Evolutionary conservation across 1,139 yeast genomes (phyloP).

Genomic region (Blastobotrys buckinghamii): DNA sequence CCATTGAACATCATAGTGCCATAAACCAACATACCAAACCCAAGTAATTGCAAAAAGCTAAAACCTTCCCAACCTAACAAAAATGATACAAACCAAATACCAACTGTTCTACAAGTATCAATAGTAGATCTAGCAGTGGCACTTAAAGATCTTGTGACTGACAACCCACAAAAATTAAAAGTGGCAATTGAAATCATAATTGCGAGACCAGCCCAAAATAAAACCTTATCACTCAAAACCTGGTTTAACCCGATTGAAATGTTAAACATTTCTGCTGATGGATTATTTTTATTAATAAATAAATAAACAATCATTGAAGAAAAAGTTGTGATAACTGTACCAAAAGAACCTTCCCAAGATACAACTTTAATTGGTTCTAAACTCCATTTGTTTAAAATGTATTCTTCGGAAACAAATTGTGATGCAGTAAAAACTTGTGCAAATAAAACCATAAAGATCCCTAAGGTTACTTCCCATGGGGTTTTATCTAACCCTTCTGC

Average conservation of each 20-base stretch:
- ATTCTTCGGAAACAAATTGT: conserved; percentile 77
- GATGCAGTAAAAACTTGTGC: conserved; percentile 67
- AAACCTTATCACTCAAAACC: conserved; percentile 37
- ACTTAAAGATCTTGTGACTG: conserved; percentile 57
- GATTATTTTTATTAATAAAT: conserved; percentile 34
- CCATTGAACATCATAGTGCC: conserved; percentile 77
- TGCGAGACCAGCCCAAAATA: conserved; percentile 50
- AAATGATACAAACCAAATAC: conserved; percentile 74
- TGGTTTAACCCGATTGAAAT: conserved; percentile 47
- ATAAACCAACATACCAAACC: conserved; percentile 57
- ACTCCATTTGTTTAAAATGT: conserved; percentile 48
- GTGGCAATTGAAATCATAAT: conserved; percentile 69
- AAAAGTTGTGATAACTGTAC: conserved; percentile 43
- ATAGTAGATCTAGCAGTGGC: conserved; percentile 79
- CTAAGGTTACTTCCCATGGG: conserved; percentile 37
- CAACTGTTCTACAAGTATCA: conserved; percentile 69
- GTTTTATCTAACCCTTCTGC: conserved; percentile 22
- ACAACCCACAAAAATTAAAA: conserved; percentile 70
- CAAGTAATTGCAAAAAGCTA: conserved; percentile 53
- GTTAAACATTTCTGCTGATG: conserved; percentile 50
- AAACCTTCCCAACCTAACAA: conserved; percentile 75
- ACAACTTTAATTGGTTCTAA: conserved; percentile 63
- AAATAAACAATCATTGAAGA: conserved; percentile 42
- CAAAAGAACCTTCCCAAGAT: conserved; percentile 71
- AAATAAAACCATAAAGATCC: conserved; percentile 51